Base-by-base conservation (phyloP, 1,284 basidiomycete genomes). In the Cryptococcus sp. region DNA sequence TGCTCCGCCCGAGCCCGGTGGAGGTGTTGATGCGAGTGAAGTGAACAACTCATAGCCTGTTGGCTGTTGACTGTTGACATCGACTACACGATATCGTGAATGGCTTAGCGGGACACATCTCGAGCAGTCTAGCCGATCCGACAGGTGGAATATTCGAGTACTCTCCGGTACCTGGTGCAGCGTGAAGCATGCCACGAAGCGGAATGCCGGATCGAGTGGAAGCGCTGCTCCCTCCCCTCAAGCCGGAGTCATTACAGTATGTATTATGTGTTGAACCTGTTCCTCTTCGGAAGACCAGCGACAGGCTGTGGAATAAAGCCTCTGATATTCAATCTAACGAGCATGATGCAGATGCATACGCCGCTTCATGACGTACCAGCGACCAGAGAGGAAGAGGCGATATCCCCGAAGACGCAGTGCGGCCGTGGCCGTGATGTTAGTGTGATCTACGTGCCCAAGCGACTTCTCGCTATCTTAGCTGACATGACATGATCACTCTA, bases 381-480 rank as follows among this genome's bases (percentile, higher is more conserved):
- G 65, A 3, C 40, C 50, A 4, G 25, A 41, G 11, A 47, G 59
- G 3, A 56, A 55, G 3, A 54, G 65, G 39, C 55, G 67, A 16
- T 55, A 71, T 15, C 75, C 75, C 6, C 60, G 58, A 50, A 61
- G 58, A 16, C 59, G 73, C n/a, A 66, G 61, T 17, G 73, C 75
- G 1, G 65, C 73, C n/a, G 74, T 77, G 2, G 75, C 75, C 0
- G 67, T 77, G 38, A 64, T 75, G 75, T 73, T 47, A 22, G 68
- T 50, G 27, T 17, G 8, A 0, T 35, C 16, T 22, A 35, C 8
- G 30, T 35, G 13, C 10, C 2, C 30, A 35, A 10, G 13, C 13
- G 8, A 22, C 16, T 13, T 10, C 5, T 45, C 13, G 42, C 2
- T 35, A 22, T 20, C n/a, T 17, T 30, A 22, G 8, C 42, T 2